phyloP scores from a whole-genome alignment of 2,329 filamentous ascomycete species.

The Ilyonectria destructans region DNA sequence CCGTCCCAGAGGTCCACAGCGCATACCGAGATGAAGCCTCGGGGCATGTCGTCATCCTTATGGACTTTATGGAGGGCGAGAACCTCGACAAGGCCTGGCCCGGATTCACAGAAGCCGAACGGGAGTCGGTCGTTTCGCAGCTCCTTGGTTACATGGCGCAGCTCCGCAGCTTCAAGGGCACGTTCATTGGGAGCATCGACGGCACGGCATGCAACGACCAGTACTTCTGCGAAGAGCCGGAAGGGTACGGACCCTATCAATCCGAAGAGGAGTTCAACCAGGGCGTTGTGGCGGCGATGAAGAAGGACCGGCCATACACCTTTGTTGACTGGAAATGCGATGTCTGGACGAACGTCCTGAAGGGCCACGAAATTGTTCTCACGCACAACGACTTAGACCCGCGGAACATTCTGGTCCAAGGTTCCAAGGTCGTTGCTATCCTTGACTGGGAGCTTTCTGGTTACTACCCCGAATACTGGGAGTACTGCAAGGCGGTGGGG shows the following conservation, averaged over 20 bases:
- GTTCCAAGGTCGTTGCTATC: conserved; percentile 24
- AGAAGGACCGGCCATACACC: conserved; percentile 14
- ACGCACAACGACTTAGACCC: conserved; percentile 32
- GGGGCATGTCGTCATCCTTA: conserved; percentile 35
- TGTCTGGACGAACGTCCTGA: conserved; percentile 37
- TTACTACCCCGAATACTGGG: conserved; percentile 32
- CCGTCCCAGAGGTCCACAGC: conserved; percentile 30
- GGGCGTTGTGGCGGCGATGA: conserved; percentile 38
- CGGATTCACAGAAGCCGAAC: conserved; percentile 29
- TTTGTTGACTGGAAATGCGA: conserved; percentile 31
- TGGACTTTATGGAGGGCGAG: conserved; percentile 40
- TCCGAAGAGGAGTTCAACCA: conserved; percentile 42
- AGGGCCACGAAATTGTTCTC: conserved; percentile 31
- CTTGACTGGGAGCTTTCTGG: conserved; percentile 33
- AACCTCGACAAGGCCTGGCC: conserved; percentile 37
- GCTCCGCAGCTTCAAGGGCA: conserved; percentile 37
- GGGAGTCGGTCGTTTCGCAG: conserved; percentile 38
- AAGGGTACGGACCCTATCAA: conserved; percentile 36
- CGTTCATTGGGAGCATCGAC: conserved; percentile 41
- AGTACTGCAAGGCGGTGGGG: conserved; percentile 29
- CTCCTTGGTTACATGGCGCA: conserved; percentile 40
- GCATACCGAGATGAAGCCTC: conserved; percentile 31
- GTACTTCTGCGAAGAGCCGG: conserved; percentile 33
- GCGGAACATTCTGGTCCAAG: conserved; percentile 31
- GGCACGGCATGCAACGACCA: conserved; percentile 41